A percentile compares a stretch with the other conserved stretches of the same genome.
phyloP scores from a whole-genome alignment of 2,329 filamentous ascomycete species.

The Bipolaris oryzae region DNA sequence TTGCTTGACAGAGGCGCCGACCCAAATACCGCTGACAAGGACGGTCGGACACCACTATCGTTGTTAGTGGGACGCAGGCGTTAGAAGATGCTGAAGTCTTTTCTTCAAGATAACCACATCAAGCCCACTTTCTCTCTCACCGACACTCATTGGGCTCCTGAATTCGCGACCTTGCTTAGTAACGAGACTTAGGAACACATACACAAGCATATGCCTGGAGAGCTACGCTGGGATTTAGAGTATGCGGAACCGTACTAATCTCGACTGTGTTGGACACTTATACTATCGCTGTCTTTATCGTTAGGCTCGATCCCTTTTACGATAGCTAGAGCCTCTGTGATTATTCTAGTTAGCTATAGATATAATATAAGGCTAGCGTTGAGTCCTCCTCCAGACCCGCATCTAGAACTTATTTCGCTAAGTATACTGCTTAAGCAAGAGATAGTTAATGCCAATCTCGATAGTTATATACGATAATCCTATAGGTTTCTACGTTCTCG shows the following conservation, averaged over 20 bases:
- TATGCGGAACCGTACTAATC: not conserved
- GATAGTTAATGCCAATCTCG: not conserved
- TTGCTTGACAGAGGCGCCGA: not conserved
- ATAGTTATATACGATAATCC: not conserved
- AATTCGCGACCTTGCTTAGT: not conserved
- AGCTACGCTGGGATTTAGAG: not conserved
- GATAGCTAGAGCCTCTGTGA: not conserved
- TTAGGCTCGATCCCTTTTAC: not conserved
- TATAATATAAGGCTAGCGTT: not conserved
- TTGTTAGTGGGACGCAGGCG: not conserved
- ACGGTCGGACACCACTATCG: not conserved
- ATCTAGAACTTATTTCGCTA: not conserved
- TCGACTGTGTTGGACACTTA: not conserved
- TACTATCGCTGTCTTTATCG: not conserved
- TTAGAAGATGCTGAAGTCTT: not conserved
- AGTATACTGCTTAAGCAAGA: not conserved
- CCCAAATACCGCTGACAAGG: not conserved
- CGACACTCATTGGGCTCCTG: not conserved
- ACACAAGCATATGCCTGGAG: not conserved
- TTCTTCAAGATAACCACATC: not conserved
- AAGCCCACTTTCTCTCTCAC: not conserved
- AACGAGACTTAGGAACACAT: not conserved
- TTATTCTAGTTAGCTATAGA: not conserved
- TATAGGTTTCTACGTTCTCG: not conserved
- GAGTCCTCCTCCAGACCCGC: not conserved